phyloP scores from a whole-genome alignment of 805 yeast genomes.

The Sugiyamaella lignohabitans region DNA sequence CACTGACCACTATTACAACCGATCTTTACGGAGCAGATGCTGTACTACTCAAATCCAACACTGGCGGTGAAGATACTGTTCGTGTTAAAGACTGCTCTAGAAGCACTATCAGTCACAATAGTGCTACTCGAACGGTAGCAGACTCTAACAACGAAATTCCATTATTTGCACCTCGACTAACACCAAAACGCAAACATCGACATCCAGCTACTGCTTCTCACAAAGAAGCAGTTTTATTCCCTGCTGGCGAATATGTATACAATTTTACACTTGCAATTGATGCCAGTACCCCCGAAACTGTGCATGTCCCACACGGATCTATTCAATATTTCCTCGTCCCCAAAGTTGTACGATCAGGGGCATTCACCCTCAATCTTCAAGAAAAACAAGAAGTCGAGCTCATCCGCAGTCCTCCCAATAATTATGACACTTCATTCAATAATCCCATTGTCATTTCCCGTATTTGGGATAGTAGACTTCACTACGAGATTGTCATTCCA shows the following conservation, averaged over 20 bases:
- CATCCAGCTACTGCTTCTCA: conserved; percentile 7
- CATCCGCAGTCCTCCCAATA: conserved; percentile 69
- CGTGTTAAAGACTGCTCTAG: conserved; percentile 6
- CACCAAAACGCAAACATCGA: conserved; percentile 5
- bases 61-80: conserved; percentile 5
- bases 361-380: conserved; percentile 70
- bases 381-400: conserved; percentile 60
- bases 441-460: conserved; percentile 88
- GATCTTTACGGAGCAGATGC: conserved; percentile 32
- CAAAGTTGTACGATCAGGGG: conserved; percentile 67
- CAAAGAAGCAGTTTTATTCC: conserved; percentile 43
- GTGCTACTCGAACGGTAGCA: conserved; percentile 2
- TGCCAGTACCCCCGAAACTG: conserved; percentile 73
- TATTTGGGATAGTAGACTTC: conserved; percentile 88
- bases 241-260: conserved; percentile 87
- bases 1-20: conserved; percentile 25
- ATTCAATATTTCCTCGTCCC: conserved; percentile 68
- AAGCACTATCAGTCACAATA: conserved; percentile 4
- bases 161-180: conserved; percentile 9
- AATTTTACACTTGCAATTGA: conserved; percentile 86
- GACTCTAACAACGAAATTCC: conserved; percentile 9
- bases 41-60: conserved; percentile 18
- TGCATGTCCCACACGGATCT: conserved; percentile 71
- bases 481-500: conserved; percentile 85
- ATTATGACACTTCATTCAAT: conserved; percentile 60